These are phyloP conservation scores for Cornus kousa DNA, from an alignment of 148 eudicot genomes.

Conservation along the genomic window DNA sequence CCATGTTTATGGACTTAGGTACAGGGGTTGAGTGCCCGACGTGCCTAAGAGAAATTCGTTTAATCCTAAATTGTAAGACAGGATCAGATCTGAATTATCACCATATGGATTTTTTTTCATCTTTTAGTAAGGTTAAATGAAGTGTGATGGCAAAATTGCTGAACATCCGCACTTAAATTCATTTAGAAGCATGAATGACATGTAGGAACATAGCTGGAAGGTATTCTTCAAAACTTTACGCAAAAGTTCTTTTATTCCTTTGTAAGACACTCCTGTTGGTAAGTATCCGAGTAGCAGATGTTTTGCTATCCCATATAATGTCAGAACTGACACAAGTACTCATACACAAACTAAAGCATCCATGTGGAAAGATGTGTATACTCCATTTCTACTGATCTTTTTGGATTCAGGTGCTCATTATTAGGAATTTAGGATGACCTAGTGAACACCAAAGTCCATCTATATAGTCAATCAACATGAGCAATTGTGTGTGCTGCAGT, in stretches of 20 bases:
- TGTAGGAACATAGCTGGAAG: not conserved
- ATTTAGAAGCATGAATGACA: not conserved
- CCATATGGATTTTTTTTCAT: not conserved
- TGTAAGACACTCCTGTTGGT: too few species aligned
- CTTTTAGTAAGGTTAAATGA: not conserved
- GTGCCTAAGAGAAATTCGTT: not conserved
- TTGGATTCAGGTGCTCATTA: not conserved
- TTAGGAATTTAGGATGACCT: not conserved
- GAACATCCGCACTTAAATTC: not conserved
- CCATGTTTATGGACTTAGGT: not conserved
- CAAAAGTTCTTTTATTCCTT: too few species aligned
- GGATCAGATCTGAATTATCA: not conserved
- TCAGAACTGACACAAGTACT: not conserved
- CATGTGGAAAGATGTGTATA: not conserved
- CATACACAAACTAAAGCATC: not conserved
- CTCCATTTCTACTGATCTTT: not conserved
- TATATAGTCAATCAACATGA: not conserved
- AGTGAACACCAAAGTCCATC: not conserved
- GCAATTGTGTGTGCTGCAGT: not conserved
- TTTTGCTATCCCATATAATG: not conserved
- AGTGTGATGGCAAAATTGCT: not conserved
- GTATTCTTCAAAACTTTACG: not conserved
- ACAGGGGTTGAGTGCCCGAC: not conserved
- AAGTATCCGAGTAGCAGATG: not conserved
- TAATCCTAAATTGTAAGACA: not conserved